Base-by-base conservation (phyloP, 164 flowering plant genomes). In the Vitis labrusca region DNA sequence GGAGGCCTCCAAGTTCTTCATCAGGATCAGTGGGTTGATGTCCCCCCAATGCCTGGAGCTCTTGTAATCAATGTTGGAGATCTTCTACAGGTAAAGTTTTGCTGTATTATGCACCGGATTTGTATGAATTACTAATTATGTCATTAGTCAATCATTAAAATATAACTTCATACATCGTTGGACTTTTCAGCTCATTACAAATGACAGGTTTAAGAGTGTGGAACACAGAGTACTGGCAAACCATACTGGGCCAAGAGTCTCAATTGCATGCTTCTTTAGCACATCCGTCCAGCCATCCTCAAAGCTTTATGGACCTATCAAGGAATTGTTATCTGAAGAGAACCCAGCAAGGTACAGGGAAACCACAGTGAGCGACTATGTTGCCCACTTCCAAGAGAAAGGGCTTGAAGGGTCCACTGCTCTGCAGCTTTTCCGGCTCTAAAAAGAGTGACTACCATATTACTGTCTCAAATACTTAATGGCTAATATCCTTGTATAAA, bases 1-100 rank as follows among this genome's bases (percentile, higher is more conserved):
- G 84, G 84, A 7, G 89, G 85, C 56, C 85, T 84, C 10, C 87
- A 86, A 70, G 74, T 82, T 47, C 76, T 75, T 50, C 78, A 78
- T 66, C 59, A 75, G 6, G 56, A 81, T 64, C 75, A 73, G 3
- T 86, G 87, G 87, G 52, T 80, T 47, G 83, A 82, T 72, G 80
- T 83, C 2, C 64, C 61, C 0, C 82, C 82, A 0, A n/a, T 61
- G 0, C 82, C 77, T 16, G 89, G 85, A 10, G 80, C 82, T 50
- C 60, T 85, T 2, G 68, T 80, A 1, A 70, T 80, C 3, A 83
- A 83, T 71, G 69, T 83, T 32, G 89, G 82, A 3, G 85, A 83
- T 66, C 78, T 85, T 63, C 69, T 85, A 0, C 85, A 84, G 82
- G 87, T 66, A 78, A 15, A 23, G 7, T 37, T 37, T 37, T 23